A percentile compares a stretch with the other conserved stretches of the same genome.
phyloP scores from a whole-genome alignment of 1,139 yeast species.

The Magnusiomyces sp. region DNA sequence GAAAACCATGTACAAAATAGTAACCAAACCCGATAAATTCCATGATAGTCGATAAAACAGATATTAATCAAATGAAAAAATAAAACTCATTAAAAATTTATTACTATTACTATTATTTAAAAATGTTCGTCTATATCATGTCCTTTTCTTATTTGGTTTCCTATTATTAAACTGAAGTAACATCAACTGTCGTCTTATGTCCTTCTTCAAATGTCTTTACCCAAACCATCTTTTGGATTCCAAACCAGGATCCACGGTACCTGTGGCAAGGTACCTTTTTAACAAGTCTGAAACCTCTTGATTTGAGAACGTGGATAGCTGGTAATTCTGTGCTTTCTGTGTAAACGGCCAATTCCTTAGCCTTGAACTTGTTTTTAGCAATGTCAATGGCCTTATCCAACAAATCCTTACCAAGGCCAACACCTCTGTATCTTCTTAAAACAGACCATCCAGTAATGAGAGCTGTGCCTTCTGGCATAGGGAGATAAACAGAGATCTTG shows the following conservation, averaged over 20 bases:
- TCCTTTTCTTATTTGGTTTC: background rate
- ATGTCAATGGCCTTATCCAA: slow-evolving; percentile 14
- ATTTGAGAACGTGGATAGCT: background rate
- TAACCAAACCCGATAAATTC: no score
- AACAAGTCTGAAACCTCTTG: background rate
- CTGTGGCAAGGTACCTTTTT: background rate
- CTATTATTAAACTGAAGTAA: background rate
- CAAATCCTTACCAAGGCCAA: slow-evolving; percentile 23
- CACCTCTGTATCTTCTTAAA: slow-evolving; percentile 19
- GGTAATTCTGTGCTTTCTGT: slow-evolving; percentile 1
- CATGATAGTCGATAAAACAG: no score
- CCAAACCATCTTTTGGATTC: background rate
- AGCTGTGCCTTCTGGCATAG: slow-evolving; percentile 8
- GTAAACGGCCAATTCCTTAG: slow-evolving; percentile 7
- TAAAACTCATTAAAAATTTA: background rate
- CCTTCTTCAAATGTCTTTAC: background rate
- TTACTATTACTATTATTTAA: background rate
- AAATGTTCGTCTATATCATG: background rate
- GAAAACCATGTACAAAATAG: background rate
- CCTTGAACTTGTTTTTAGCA: slow-evolving; percentile 11
- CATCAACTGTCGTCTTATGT: no score
- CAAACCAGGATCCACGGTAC: slow-evolving; percentile 1
- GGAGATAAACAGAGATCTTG: background rate
- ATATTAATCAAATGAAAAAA: no score
- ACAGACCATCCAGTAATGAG: slow-evolving; percentile 21